Base-by-base conservation (phyloP, 1,284 basidiomycete genomes). In the Xanthoconium separans region DNA sequence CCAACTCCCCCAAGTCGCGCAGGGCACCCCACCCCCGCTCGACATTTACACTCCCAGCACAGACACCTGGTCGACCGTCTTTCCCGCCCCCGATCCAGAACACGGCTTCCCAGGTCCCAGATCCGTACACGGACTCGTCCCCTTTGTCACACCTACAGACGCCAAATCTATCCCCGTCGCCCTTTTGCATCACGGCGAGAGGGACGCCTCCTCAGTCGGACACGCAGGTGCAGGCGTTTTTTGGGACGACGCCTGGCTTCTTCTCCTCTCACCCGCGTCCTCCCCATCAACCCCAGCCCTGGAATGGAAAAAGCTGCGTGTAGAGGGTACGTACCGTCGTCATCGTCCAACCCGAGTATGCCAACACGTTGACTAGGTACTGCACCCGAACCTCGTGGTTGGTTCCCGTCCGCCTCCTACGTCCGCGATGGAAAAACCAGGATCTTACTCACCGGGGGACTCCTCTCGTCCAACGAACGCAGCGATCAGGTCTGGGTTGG, bases 1-100 rank as follows among this genome's bases (percentile, higher is more conserved):
- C 12, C 54, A 70, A 9, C 61, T 69, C 8, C 64, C 63, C 1
- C 49, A 45, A 8, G 54, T 62, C 8, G 30, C 30, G 6, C 30
- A 48, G 2, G 59, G 33, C 11, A 13, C 48, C 2, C 50, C 52
- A 12, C 55, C 55, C 6, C 54, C 65, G 6, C 60, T 73, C 18
- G 73, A 73, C 52, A 39, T 72, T 33, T 74, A 63, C 51, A 64
- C 63, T 1, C 54, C 58, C 3, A 55, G 49, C 27, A 55, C 59
- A 4, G 31, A 69, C 44, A 45, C 55, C 12, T 70, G 68, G 69
- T 37, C 44, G 11, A 61, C 62, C n/a, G 39, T 61, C 29, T 43
- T 54, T n/a, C 63, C 68, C 9, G 41, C 34, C 4, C 51, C 56
- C 2, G 59, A 68, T 16, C 51, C 58, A 1, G 54, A 54, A 15